Evolutionary conservation across 257 asterid species (phyloP).

Genomic region (Henckelia pumila): DNA sequence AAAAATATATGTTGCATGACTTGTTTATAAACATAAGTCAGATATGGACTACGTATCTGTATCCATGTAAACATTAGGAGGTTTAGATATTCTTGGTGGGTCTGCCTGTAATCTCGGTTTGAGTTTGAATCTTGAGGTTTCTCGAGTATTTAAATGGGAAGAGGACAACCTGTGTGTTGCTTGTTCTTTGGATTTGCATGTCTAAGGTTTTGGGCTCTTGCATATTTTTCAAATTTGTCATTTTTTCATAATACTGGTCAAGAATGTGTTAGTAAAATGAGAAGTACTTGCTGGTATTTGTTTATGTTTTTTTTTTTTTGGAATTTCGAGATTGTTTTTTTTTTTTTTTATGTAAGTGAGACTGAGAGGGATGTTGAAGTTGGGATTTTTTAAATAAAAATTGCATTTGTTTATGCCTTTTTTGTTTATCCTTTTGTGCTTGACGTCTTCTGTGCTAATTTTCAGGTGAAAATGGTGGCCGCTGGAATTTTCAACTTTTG

Average conservation of each 20-base stretch:
- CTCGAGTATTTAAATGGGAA: conserved; percentile 41
- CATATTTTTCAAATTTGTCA: conserved; percentile 42
- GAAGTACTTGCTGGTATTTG: conserved; percentile 19
- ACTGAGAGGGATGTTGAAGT: conserved; percentile 11
- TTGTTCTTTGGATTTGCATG: conserved; percentile 59
- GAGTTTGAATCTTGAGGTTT: conserved; percentile 25
- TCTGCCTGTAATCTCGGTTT: conserved; percentile 41
- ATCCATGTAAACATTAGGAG: no score
- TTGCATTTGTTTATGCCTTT: conserved; percentile 14
- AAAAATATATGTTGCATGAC: no score
- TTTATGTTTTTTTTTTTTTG: conserved; percentile 24
- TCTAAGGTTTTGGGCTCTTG: conserved; percentile 42
- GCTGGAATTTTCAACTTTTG: conserved; percentile 37
- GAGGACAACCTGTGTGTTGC: conserved; percentile 32
- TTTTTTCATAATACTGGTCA: conserved; percentile 21
- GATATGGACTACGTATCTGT: no score
- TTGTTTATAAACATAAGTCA: no score
- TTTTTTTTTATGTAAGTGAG: no score
- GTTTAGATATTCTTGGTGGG: conserved; percentile 30
- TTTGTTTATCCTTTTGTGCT: conserved; percentile 17
- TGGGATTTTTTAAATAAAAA: conserved; percentile 26
- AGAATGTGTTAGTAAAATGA: conserved; percentile 23
- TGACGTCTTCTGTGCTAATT: conserved; percentile 25
- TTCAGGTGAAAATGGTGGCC: conserved; percentile 42
- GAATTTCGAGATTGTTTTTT: conserved; percentile 30